Evolutionary conservation across 257 asterid genomes (phyloP), one percentile per base, ranked within the genome.

Genomic region (Gentiana straminea): DNA sequence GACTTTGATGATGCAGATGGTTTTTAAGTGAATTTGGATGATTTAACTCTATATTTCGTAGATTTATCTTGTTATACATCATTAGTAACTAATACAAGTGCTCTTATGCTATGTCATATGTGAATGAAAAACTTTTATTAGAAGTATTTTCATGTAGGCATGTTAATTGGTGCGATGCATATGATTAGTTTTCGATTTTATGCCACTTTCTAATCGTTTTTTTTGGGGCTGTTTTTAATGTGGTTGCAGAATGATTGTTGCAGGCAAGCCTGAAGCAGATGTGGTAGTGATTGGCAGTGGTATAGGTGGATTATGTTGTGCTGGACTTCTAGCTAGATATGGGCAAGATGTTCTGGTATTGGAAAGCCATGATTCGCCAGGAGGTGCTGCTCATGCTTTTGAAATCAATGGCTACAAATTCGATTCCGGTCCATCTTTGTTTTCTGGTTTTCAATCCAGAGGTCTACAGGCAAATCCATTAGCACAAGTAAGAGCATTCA

Each of bases 391-490:
- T 57, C 98, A 91, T 75, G 77, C 96, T 36, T 86, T 91, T 53
- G 82, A 85, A 62, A 72, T 86, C 33, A 87, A 84, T 68, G 86
- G 73, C 52, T 91, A 74, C 70, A 84, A 82, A 68, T 91, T 91
- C 12, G 96, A 91, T 64, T 91, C 95, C 3, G 98, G 98, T 32
- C 98, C 98, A 3, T 91, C 98, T 69, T 58, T 91, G 62, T 91
- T 84, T 79, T 91, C 96, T 45, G 98, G 98, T 15, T 85, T 86
- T 49, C 95, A 81, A 54, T 86, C 96, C 39, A 73, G 98, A 79
- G 98, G 98, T 59, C 94, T 76, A 52, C 98, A 91, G 78, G 95
- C 96, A 4, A 91, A 91, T 64, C 98, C 98, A 70, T 84, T 91
- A 48, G 95, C 92, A 55, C 96, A 91, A 75, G 98, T 91, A 80